Conservation (phyloP, 352 stramenopile species). For the Saprolegnia diclina region DNA sequence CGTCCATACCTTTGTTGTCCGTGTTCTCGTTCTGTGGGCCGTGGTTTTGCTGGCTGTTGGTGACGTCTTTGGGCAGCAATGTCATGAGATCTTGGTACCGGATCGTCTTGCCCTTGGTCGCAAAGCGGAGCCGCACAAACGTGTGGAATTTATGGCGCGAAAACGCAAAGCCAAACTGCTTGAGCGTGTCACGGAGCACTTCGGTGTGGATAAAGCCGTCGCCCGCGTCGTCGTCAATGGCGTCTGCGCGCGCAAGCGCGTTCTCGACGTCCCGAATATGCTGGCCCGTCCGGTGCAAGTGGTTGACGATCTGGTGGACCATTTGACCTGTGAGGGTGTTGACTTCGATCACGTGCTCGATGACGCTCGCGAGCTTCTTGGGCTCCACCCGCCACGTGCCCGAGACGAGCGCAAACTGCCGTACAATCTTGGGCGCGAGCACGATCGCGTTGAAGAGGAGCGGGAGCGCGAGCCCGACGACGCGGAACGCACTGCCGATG, state of each 20-base stretch:
- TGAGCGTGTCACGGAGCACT: conserved; percentile 11
- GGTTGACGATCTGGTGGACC: neutral
- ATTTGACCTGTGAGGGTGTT: conserved; percentile 19
- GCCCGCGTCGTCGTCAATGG: conserved; percentile 16
- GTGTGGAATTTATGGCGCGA: conserved; percentile 22
- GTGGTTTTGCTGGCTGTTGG: too few relatives aligned
- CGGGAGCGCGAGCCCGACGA: conserved; percentile 36
- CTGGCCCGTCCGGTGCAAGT: neutral
- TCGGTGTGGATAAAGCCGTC: conserved; percentile 26
- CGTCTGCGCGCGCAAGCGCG: conserved; percentile 6
- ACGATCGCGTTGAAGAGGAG: conserved; percentile 55
- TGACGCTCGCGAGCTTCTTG: conserved; percentile 43
- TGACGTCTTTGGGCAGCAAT: too few relatives aligned
- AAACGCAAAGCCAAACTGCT: conserved; percentile 25
- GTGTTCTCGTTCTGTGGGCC: too few relatives aligned
- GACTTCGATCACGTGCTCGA: conserved; percentile 56
- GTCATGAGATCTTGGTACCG: conserved; percentile 15
- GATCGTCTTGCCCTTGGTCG: conserved; percentile 24
- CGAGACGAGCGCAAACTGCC: conserved; percentile 53
- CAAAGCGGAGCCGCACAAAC: conserved; percentile 23
- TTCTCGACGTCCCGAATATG: neutral
- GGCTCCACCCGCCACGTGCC: conserved; percentile 54
- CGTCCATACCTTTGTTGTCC: too few relatives aligned
- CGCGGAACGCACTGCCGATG: conserved; percentile 19
- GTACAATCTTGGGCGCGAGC: conserved; percentile 53